These are phyloP conservation scores for Plasmodium knowlesi DNA, from an alignment of 169 alveolate genomes.

Conservation along the genomic window DNA sequence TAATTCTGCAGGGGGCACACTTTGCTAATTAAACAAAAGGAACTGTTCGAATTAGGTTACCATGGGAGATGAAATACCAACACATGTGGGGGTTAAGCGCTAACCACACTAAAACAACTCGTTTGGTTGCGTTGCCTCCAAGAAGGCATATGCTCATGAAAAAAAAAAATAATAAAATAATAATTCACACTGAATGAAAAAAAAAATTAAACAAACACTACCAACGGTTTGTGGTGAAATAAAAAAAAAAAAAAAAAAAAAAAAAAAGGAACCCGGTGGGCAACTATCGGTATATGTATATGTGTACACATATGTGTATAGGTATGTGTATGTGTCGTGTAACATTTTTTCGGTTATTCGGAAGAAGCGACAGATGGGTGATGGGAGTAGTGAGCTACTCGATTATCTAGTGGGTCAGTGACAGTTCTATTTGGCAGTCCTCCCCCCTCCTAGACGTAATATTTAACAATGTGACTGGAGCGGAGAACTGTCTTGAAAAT, in stretches of 20 bases:
- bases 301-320: no score
- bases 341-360: not conserved
- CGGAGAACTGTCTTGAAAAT: slow-evolving; percentile 28
- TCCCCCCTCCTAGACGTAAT: slow-evolving; percentile 4
- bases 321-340: not conserved
- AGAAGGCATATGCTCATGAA: not conserved
- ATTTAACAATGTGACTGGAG: slow-evolving; percentile 16
- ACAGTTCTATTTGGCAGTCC: no score
- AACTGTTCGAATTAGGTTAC: not conserved
- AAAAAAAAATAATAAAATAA: no score
- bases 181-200: not conserved
- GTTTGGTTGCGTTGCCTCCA: not conserved
- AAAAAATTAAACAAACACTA: no score
- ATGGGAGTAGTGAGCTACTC: not conserved
- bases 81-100: not conserved
- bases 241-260: no score
- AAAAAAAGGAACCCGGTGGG: not conserved
- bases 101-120: not conserved
- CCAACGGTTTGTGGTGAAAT: not conserved
- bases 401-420: not conserved
- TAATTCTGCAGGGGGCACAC: not conserved
- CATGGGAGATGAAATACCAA: not conserved
- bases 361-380: not conserved
- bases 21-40: not conserved
- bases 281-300: not conserved